Conservation (phyloP, 495 filamentous ascomycete species). For the Hyaloscypha bicolor region DNA sequence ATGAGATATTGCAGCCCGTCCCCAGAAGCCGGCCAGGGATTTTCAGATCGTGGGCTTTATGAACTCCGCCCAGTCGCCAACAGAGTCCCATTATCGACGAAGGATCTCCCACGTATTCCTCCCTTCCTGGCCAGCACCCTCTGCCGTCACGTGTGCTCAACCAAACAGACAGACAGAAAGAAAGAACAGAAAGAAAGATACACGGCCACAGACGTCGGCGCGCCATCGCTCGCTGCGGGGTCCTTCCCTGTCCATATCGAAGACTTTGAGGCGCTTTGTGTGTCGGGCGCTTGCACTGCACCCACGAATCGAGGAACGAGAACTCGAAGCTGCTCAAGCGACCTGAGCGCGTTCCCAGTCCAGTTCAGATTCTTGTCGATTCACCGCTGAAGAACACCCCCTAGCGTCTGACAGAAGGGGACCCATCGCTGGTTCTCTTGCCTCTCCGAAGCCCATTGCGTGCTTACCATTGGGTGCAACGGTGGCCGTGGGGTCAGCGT, state of each 20-base stretch:
- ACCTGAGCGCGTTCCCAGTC: constrained; percentile 23
- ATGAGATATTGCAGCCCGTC: neutral
- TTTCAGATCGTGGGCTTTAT: neutral
- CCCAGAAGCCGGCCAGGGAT: neutral
- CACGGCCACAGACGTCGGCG: neutral
- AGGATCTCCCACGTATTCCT: neutral
- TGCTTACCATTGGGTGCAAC: constrained; percentile 24
- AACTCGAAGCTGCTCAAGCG: constrained; percentile 2
- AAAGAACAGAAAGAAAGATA: too few species aligned
- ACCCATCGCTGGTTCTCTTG: constrained; percentile 3
- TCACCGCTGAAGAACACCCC: neutral
- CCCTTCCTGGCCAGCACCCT: neutral
- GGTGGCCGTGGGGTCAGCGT: constrained; percentile 24
- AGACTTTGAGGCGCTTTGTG: constrained; percentile 24
- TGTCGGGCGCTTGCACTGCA: constrained; percentile 23
- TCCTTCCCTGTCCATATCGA: constrained; percentile 26
- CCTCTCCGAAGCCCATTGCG: constrained; percentile 12
- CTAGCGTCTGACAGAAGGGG: neutral
- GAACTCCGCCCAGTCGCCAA: neutral
- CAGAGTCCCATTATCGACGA: constrained; percentile 3
- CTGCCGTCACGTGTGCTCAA: neutral
- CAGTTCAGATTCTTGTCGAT: neutral
- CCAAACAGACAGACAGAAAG: neutral
- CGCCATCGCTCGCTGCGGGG: constrained; percentile 20
- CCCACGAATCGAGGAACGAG: neutral